phyloP scores from a whole-genome alignment of 1,139 yeast genomes.

The Ashbya aceris region DNA sequence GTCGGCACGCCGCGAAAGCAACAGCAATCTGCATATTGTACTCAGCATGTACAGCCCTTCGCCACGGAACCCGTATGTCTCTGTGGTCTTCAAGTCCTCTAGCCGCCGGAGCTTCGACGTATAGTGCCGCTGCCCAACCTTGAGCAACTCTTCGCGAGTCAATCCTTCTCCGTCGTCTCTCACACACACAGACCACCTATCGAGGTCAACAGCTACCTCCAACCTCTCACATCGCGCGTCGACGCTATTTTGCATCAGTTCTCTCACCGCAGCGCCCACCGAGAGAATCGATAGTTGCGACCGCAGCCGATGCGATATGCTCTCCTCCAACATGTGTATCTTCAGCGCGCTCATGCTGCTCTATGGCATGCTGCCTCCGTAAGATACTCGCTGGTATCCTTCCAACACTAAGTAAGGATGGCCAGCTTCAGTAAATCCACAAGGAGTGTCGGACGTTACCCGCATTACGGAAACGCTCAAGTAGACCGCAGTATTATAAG shows the following conservation, averaged over 20 bases:
- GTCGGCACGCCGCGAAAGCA: slow-evolving; percentile 31
- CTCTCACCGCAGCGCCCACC: slow-evolving; percentile 32
- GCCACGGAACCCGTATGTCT: slow-evolving; percentile 37
- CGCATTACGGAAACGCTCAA: too few species aligned
- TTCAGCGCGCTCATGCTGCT: neutral
- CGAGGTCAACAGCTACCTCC: slow-evolving; percentile 34
- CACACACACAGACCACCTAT: slow-evolving; percentile 35
- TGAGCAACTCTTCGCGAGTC: slow-evolving; percentile 41
- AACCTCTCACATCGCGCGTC: slow-evolving; percentile 46
- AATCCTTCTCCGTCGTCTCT: slow-evolving; percentile 50
- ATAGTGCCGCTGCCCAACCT: slow-evolving; percentile 30
- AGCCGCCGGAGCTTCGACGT: slow-evolving; percentile 40
- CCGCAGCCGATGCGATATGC: slow-evolving; percentile 16
- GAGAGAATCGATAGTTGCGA: slow-evolving; percentile 26
- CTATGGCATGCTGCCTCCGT: too few species aligned
- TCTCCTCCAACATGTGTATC: slow-evolving; percentile 13
- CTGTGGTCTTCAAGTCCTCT: slow-evolving; percentile 24
- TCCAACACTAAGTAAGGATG: too few species aligned
- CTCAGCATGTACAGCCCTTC: slow-evolving; percentile 39
- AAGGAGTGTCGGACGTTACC: too few species aligned
- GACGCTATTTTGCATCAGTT: slow-evolving; percentile 41
- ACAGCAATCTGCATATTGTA: slow-evolving; percentile 30
- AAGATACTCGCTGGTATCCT: too few species aligned
- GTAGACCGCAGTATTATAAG: too few species aligned
- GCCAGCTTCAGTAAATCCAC: too few species aligned